Evolutionary conservation across 257 asterid species (phyloP), one percentile per base, ranked within the genome.

Genomic region (Cordia subcordata): DNA sequence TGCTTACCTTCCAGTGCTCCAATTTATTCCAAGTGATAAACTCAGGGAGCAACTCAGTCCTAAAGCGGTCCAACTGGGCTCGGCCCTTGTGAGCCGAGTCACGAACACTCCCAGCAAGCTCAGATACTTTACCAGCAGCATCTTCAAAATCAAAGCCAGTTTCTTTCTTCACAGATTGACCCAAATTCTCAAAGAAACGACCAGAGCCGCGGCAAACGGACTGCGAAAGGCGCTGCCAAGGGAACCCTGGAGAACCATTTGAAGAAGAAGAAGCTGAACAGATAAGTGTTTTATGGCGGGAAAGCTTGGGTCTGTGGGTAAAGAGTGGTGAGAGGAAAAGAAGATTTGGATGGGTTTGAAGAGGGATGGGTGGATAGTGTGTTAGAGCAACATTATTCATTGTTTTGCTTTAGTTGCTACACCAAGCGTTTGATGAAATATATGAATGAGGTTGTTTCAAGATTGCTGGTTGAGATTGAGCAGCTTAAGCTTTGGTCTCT

Each of bases 1-100:
- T n/a, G n/a, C n/a, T n/a, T 64, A 89, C 99, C 99, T 89, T 93
- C 99, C 99, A 93, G n/a, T 66, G 74, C 42, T 85, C 97, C 90
- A 79, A 81, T 50, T 72, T 81, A 75, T 89, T 89, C 99, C 99
- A 93, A 68, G 65, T 63, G 39, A 83, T 55, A 75, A 93, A 86
- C 21, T 72, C 72, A 46, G 96, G 91, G 75, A 83, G 40, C 71
- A 78, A 58, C 64, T 82, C 91, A 47, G 79, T 75, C 62, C 73
- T 79, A 23, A 82, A 55, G 33, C 67, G 80, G 53, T 80, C 82
- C 10, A 83, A 44, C 73, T 64, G 63, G 32, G 63, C 60, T 73
- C 57, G 82, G 27, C 74, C 75, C 49, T 60, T 62, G 54, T 62
- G 50, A 27, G 73, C 70, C 10, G 83, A 77, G 55, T 77, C 74